A percentile compares a stretch with the other conserved stretches of the same genome.
Conservation (phyloP, 73 alveolate genomes). For the Symbiodinium pilosum region DNA sequence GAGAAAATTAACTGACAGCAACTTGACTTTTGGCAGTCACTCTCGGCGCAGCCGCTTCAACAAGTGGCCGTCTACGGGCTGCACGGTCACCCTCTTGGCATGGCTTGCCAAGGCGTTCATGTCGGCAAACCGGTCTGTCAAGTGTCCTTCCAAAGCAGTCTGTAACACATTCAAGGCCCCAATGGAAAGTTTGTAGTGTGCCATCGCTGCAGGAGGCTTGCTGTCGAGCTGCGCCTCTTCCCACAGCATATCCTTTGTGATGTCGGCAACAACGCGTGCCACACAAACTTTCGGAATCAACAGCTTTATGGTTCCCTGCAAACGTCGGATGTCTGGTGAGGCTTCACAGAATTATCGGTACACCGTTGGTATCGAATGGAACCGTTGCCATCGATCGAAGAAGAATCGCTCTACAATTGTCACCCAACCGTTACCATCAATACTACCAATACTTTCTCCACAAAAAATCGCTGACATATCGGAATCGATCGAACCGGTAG, state of each 20-base stretch:
- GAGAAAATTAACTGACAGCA: no score
- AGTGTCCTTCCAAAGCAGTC: not conserved
- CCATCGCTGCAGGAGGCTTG: not conserved
- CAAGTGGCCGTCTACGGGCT: not conserved
- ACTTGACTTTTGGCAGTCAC: no score
- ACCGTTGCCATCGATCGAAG: no score
- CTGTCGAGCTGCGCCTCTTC: not conserved
- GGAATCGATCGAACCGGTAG: no score
- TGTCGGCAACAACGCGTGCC: not conserved
- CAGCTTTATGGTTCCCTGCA: not conserved
- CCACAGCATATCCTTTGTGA: not conserved
- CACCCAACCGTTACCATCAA: no score
- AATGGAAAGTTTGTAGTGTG: not conserved
- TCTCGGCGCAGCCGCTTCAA: not conserved
- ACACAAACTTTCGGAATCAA: not conserved
- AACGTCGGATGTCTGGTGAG: not conserved
- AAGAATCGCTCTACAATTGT: no score
- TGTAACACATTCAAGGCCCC: not conserved
- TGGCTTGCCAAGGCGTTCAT: not conserved
- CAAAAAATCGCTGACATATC: no score
- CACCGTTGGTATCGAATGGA: no score
- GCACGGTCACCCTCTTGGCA: not conserved
- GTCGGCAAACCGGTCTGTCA: not conserved
- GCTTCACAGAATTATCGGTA: no score
- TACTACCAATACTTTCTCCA: no score